Evolutionary conservation across 2,329 filamentous ascomycete genomes (phyloP).

Genomic region (Pseudogymnoascus sp.): DNA sequence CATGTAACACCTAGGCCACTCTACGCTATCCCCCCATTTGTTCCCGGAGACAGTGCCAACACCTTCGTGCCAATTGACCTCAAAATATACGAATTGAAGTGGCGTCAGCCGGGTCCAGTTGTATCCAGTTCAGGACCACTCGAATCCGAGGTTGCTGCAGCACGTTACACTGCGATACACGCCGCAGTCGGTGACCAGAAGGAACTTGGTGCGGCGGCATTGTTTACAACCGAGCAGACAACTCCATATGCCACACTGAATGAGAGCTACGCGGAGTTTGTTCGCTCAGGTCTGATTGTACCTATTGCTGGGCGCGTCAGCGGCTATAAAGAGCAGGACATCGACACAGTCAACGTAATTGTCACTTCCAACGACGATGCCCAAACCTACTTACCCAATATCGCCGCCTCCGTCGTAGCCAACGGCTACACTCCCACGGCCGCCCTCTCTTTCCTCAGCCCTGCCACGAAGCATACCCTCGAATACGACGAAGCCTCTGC

Average conservation of each 20-base stretch:
- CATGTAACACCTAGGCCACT: background rate
- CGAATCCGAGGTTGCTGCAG: slow-evolving; percentile 45
- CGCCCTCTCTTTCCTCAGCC: slow-evolving; percentile 57
- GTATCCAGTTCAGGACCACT: slow-evolving; percentile 58
- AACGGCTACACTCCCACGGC: slow-evolving; percentile 64
- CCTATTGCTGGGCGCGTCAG: slow-evolving; percentile 15
- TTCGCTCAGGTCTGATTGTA: slow-evolving; percentile 17
- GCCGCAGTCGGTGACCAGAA: slow-evolving; percentile 34
- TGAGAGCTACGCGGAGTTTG: slow-evolving; percentile 18
- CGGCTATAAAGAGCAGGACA: background rate
- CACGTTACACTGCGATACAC: slow-evolving; percentile 44
- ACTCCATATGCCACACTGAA: slow-evolving; percentile 18
- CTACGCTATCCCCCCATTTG: background rate
- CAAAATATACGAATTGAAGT: slow-evolving; percentile 59
- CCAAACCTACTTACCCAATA: slow-evolving; percentile 36
- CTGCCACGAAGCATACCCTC: slow-evolving; percentile 46
- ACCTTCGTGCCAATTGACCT: slow-evolving; percentile 67
- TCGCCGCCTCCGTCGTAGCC: slow-evolving; percentile 63
- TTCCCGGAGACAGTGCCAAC: background rate
- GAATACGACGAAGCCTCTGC: slow-evolving; percentile 41
- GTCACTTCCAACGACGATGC: slow-evolving; percentile 27
- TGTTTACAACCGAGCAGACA: slow-evolving; percentile 11
- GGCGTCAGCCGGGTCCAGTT: slow-evolving; percentile 49
- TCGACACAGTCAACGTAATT: background rate
- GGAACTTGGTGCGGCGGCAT: slow-evolving; percentile 4